phyloP scores from a whole-genome alignment of 192 early-diverging fungal genomes.

The Gonapodya prolifera region DNA sequence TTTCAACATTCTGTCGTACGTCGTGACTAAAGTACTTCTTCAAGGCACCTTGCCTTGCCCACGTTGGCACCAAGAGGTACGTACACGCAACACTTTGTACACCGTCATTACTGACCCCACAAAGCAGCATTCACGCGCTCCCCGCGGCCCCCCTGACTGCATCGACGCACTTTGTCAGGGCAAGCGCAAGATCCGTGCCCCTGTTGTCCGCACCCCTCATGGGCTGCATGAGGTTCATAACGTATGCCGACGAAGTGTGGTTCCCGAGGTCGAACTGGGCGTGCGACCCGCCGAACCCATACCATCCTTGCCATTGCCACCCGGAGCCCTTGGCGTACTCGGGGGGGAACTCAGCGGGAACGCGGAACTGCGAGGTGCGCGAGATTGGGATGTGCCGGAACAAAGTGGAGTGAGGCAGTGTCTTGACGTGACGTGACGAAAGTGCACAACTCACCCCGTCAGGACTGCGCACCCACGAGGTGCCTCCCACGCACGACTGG shows the following conservation, averaged over 20 bases:
- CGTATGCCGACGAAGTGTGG: background rate
- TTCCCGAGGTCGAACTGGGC: background rate
- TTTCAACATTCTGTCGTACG: too few relatives aligned
- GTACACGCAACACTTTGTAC: too few relatives aligned
- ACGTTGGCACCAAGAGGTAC: too few relatives aligned
- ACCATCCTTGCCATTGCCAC: background rate
- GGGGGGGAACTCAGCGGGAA: slow-evolving; percentile 1
- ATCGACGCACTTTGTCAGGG: background rate
- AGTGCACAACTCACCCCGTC: background rate
- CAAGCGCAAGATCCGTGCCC: background rate
- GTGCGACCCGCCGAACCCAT: slow-evolving; percentile 4
- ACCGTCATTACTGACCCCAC: background rate
- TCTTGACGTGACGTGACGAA: too few relatives aligned
- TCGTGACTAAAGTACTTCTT: too few relatives aligned
- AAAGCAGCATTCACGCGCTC: background rate
- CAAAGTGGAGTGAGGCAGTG: background rate
- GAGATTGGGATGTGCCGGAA: background rate
- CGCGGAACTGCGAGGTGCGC: background rate
- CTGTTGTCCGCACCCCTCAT: background rate
- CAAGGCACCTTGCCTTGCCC: too few relatives aligned
- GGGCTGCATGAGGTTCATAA: slow-evolving; percentile 7
- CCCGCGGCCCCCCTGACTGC: background rate
- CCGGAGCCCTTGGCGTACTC: background rate
- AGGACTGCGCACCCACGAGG: background rate
- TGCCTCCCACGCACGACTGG: background rate